Conservation (phyloP, 805 yeast species). For the Torulaspora quercuum region DNA sequence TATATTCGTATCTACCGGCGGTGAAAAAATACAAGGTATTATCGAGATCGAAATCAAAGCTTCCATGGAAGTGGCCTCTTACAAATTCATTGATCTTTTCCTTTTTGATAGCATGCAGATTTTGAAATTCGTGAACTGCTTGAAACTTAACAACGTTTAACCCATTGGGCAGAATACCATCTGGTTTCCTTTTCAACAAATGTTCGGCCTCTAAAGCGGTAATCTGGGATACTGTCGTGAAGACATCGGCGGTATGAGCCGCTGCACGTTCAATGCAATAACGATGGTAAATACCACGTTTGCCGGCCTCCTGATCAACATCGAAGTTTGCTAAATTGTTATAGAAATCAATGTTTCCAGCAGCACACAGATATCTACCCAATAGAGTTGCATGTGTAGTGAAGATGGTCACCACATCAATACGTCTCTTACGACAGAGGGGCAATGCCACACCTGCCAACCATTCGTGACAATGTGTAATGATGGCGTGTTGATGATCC, state of each 20-base stretch:
- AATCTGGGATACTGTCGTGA: conserved; percentile 94
- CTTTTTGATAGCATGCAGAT: conserved; percentile 87
- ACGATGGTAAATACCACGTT: conserved; percentile 93
- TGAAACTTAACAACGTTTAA: conserved; percentile 92
- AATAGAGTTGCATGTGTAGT: conserved; percentile 96
- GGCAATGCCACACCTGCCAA: conserved; percentile 95
- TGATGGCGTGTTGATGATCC: conserved; percentile 82
- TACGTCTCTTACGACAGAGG: conserved; percentile 81
- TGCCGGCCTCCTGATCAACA: conserved; percentile 97
- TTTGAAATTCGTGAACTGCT: conserved; percentile 97
- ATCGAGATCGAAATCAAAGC: conserved; percentile 89
- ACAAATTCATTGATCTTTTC: conserved; percentile 91
- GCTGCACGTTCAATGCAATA: conserved; percentile 97
- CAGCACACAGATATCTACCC: conserved; percentile 94
- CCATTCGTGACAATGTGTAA: conserved; percentile 97
- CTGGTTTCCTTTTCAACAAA: conserved; percentile 90
- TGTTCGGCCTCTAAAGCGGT: conserved; percentile 97
- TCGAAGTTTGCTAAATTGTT: conserved; percentile 85
- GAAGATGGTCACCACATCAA: conserved; percentile 91
- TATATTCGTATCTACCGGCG: conserved; percentile 94
- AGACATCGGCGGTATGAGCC: conserved; percentile 92
- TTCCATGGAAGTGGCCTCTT: conserved; percentile 96
- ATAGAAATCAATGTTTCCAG: conserved; percentile 93
- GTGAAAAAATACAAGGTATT: conserved; percentile 93
- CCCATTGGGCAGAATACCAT: conserved; percentile 96